Evolutionary conservation across 192 early-diverging fungal species (phyloP).

Genomic region (Diversispora eburnea): DNA sequence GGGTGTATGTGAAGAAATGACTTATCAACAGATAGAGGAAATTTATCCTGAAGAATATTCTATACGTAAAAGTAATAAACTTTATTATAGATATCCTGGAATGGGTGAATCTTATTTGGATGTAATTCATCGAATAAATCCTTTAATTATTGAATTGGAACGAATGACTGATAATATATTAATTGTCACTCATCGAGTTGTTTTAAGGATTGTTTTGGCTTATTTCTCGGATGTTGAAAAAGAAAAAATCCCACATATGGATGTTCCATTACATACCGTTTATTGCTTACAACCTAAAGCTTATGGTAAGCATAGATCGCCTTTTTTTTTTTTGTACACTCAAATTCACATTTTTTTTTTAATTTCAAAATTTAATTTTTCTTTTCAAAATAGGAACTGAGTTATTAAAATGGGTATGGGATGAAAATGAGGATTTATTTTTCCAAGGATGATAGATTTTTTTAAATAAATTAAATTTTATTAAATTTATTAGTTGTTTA

Average conservation of each 20-base stretch:
- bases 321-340: neutral
- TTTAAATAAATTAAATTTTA: too few relatives aligned
- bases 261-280: slow-evolving; percentile 76
- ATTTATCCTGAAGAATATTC: slow-evolving; percentile 78
- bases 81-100: slow-evolving; percentile 93
- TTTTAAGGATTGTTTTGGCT: slow-evolving; percentile 82
- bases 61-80: slow-evolving; percentile 79
- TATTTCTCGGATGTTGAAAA: slow-evolving; percentile 86
- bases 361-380: neutral
- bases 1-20: slow-evolving; percentile 66
- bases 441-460: slow-evolving; percentile 20
- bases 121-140: slow-evolving; percentile 89
- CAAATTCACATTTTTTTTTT: neutral
- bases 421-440: slow-evolving; percentile 38
- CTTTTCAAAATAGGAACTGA: neutral
- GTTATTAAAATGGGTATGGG: slow-evolving; percentile 25
- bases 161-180: slow-evolving; percentile 82
- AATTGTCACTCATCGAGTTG: slow-evolving; percentile 91
- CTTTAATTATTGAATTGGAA: slow-evolving; percentile 94
- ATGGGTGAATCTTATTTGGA: slow-evolving; percentile 92
- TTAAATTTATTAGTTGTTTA: too few relatives aligned
- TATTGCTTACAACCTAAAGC: slow-evolving; percentile 81
- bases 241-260: slow-evolving; percentile 74
- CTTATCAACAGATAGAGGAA: slow-evolving; percentile 74
- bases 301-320: slow-evolving; percentile 57